Evolutionary conservation across 2,329 filamentous ascomycete genomes (phyloP).

Genomic region (Fusarium sp.): DNA sequence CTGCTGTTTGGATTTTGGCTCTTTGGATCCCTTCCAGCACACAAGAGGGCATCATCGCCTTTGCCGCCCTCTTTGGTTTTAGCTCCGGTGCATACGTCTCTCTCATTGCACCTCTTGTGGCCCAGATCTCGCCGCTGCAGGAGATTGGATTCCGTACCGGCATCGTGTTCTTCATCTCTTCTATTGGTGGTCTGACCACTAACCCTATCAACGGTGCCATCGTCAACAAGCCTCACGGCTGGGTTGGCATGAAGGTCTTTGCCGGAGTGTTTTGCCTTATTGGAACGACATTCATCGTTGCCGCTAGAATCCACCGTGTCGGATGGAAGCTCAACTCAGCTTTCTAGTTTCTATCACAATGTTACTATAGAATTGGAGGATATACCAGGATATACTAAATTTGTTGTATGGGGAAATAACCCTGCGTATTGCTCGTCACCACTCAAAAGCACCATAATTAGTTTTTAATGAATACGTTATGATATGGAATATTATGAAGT

Average conservation of each 20-base stretch:
- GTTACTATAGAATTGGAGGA: background rate
- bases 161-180: constrained; percentile 65
- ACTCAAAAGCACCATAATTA: background rate
- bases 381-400: background rate
- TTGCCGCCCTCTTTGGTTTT: constrained; percentile 60
- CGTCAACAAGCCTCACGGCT: constrained; percentile 49
- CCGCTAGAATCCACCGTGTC: constrained; percentile 28
- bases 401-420: background rate
- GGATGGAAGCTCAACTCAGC: constrained; percentile 32
- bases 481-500: background rate
- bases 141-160: constrained; percentile 54
- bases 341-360: constrained; percentile 2
- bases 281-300: constrained; percentile 29
- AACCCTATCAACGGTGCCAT: constrained; percentile 70
- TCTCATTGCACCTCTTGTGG: constrained; percentile 56
- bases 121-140: constrained; percentile 54
- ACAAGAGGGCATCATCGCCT: constrained; percentile 54
- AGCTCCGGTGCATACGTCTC: constrained; percentile 60
- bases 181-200: constrained; percentile 69
- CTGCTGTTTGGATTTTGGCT: constrained; percentile 56
- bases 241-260: constrained; percentile 57
- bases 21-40: constrained; percentile 60
- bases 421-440: background rate
- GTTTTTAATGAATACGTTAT: background rate
- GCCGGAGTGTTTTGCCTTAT: constrained; percentile 38